Conservation (phyloP, 306 rosid genomes). For the Quercus variabilis region DNA sequence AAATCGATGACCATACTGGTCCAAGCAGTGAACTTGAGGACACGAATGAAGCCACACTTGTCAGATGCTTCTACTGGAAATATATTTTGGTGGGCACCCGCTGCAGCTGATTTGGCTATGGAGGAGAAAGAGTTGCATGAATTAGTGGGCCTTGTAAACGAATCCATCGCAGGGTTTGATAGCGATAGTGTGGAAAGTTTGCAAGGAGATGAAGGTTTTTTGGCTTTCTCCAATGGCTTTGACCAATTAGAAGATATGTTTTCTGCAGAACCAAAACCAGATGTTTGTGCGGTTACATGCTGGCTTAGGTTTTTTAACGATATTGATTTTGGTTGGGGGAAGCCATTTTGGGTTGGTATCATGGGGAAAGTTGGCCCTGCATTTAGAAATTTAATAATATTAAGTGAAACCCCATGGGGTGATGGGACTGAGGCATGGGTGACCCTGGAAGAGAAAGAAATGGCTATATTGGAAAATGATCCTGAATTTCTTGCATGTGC, state of each 20-base stretch:
- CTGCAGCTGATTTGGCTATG: neutral
- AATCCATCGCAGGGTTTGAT: neutral
- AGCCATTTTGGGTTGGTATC: constrained; percentile 41
- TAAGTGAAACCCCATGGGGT: constrained; percentile 29
- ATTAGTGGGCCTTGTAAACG: neutral
- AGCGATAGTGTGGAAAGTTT: neutral
- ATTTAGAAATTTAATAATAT: constrained; percentile 24
- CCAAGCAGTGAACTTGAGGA: constrained; percentile 44
- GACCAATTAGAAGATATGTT: constrained; percentile 22
- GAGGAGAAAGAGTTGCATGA: neutral
- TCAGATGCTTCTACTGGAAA: no score
- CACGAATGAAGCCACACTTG: constrained; percentile 4
- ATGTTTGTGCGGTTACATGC: constrained; percentile 28
- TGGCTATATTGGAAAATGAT: constrained; percentile 32
- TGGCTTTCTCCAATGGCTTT: constrained; percentile 27
- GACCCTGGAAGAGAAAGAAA: constrained; percentile 25
- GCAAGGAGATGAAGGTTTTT: constrained; percentile 31
- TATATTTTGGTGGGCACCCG: constrained; percentile 1
- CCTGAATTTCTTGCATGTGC: constrained; percentile 34
- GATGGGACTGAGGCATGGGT: constrained; percentile 49
- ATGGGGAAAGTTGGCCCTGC: constrained; percentile 38
- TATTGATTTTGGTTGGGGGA: constrained; percentile 55
- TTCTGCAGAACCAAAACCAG: neutral
- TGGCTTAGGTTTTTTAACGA: constrained; percentile 37
- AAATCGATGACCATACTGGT: constrained; percentile 9